phyloP scores from a whole-genome alignment of 202 grass and related monocot species.

The Schoenoplectus tabernaemontani region DNA sequence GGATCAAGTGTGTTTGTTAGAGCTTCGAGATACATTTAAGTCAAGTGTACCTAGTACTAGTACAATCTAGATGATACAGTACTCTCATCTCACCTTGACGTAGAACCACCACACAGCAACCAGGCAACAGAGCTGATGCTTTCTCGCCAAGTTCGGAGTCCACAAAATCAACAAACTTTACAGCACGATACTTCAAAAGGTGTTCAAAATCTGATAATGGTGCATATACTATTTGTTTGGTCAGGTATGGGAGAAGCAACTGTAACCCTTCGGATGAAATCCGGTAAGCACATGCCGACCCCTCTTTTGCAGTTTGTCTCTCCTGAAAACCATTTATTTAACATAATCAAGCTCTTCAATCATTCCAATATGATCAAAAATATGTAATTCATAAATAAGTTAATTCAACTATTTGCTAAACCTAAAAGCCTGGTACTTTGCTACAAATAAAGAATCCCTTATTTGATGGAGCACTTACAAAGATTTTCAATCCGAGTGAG shows the following conservation, averaged over 20 bases:
- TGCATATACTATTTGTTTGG: constrained; percentile 68
- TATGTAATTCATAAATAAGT: constrained; percentile 13
- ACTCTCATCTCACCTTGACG: constrained; percentile 44
- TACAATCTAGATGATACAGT: background rate
- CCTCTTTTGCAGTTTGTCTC: constrained; percentile 72
- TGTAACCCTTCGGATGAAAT: constrained; percentile 92
- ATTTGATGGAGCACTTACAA: constrained; percentile 51
- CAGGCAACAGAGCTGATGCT: constrained; percentile 51
- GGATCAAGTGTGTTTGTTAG: background rate
- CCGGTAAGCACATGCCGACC: constrained; percentile 67
- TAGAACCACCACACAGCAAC: constrained; percentile 72
- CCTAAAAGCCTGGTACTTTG: background rate
- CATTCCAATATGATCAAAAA: background rate
- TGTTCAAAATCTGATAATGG: constrained; percentile 67
- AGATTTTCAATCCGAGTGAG: constrained; percentile 91
- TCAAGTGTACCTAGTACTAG: background rate
- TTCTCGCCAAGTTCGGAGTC: constrained; percentile 55
- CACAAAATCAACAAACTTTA: constrained; percentile 87
- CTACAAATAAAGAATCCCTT: background rate
- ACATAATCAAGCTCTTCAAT: background rate
- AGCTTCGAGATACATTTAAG: background rate
- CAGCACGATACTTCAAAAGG: constrained; percentile 68
- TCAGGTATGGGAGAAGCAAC: constrained; percentile 75
- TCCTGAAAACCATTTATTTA: constrained; percentile 37
- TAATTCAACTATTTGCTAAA: background rate